Base-by-base conservation (phyloP, 352 stramenopile genomes). In the Phytopythium helicoides region DNA sequence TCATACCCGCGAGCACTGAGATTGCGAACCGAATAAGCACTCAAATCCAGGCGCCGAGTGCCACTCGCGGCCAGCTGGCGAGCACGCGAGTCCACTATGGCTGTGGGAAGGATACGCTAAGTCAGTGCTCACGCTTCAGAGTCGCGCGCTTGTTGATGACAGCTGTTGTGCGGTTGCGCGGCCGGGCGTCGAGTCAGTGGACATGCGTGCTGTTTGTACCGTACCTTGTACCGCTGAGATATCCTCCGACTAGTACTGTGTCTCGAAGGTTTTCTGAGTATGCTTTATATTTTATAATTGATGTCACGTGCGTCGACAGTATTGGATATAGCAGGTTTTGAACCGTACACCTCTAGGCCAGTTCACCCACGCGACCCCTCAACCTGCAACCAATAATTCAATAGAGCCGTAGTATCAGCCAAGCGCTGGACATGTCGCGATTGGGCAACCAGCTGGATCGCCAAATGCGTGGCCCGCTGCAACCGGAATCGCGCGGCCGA, bases 321-420 rank as follows among this genome's bases (percentile, higher is more conserved):
- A 51, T 51, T 19, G 2, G 15, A 19, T 39, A 4, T 40, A 5
- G 26, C 5, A 28, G 44, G 26, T 38, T 40, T 51, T 19, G 28
- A 51, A 37, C 44, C 28, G 44, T 39, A 23, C 14, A 39, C 26
- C 10, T 31, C 7, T 1, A 3, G 16, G 25, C 11, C 44, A 31
- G 28, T 51, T 26, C 19, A 11, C 7, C 37, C 14, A 8, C 25
- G 9, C 2, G 23, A 23, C 38, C 41, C 22, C 22, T 47, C 12
- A 48, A 36, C 41, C 12, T 5, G 41, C 41, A 48, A 48, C 41
- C 41, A 33, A 33, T 48, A 26, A 35, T 48, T 36, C 22, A 34
- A 14, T 5, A 26, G 33, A 35, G 12, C 18, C 23, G 3, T 26
- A 12, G n/a, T 45, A 2, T 10, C 38, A 47, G 2, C 7, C 4